Base-by-base conservation (phyloP, 441 rosid genomes). In the Populus tomentosa region DNA sequence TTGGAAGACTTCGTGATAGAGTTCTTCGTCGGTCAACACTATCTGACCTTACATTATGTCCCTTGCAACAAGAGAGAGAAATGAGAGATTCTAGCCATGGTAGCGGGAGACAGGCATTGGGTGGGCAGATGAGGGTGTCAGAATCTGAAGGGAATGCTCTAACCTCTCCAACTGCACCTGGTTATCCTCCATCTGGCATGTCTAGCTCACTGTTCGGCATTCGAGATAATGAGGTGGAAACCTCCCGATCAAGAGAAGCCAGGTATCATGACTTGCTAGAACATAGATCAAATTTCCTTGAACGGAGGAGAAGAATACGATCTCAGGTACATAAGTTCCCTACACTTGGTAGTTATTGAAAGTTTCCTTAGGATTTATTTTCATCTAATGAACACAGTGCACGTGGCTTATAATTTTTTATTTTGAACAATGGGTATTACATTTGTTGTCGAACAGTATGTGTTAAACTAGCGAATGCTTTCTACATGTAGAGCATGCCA, bases 1-100 rank as follows among this genome's bases (percentile, higher is more conserved):
- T 96, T 72, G 99, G 99, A 80, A 86, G 99, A 83, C 98, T 96
- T 72, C 98, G 98, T 67, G 98, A 96, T 30, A 88, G 99, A 84
- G 99, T 96, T 84, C 94, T 96, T 77, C 94, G 92, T 28, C 83
- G 96, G n/a, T 88, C 98, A 75, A 86, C 99, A 26, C 79, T 87
- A 33, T 79, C 97, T 74, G 97, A 94, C 50, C 74, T 82, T 50
- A 50, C 94, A 33, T 84, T 84, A 81, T 90, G 88, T 80, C 88
- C 91, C 75, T 40, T 83, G 69, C 89, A 85, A 72, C 90, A 86
- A 67, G 94, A 85, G 74, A 86, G 86, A 61, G 91, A 82, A 83
- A 84, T 75, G 32, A 80, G 82, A 84, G 91, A 87, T 73, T 84
- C 80, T 79, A 77, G 78, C 81, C 88, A 84, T 64, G 78, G 78